These are phyloP conservation scores for Chaetomium fimeti DNA, from an alignment of 495 filamentous ascomycete genomes.

Conservation along the genomic window DNA sequence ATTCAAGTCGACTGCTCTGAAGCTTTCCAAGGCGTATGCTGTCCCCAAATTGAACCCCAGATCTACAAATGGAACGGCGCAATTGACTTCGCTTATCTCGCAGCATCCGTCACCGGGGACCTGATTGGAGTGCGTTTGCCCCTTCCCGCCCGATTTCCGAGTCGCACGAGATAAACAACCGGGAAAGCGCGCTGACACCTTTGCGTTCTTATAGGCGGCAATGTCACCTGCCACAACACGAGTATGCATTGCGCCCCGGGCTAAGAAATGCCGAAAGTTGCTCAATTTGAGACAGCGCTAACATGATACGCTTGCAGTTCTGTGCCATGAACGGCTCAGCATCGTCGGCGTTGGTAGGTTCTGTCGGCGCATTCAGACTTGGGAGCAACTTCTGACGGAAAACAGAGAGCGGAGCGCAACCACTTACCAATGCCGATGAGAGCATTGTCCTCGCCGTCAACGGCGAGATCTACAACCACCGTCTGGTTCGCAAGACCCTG, in stretches of 20 bases:
- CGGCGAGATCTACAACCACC: slow-evolving; percentile 99
- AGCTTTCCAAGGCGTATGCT: slow-evolving; percentile 90
- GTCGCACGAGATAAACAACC: slow-evolving; percentile 25
- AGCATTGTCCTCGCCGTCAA: slow-evolving; percentile 93
- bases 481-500: slow-evolving; percentile 80
- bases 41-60: slow-evolving; percentile 13
- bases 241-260: slow-evolving; percentile 53
- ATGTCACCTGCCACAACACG: slow-evolving; percentile 80
- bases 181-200: slow-evolving; percentile 25
- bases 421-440: slow-evolving; percentile 85
- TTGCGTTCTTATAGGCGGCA: slow-evolving; percentile 64
- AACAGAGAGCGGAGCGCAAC: slow-evolving; percentile 89
- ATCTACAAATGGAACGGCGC: slow-evolving; percentile 27
- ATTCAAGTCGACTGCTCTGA: slow-evolving; percentile 95
- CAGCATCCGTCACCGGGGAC: slow-evolving; percentile 92
- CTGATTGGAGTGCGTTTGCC: slow-evolving; percentile 88
- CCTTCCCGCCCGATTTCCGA: slow-evolving; percentile 19
- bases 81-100: slow-evolving; percentile 44
- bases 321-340: slow-evolving; percentile 93
- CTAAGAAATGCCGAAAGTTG: not conserved
- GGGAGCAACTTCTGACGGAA: slow-evolving; percentile 34
- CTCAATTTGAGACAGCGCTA: slow-evolving; percentile 20
- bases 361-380: slow-evolving; percentile 23
- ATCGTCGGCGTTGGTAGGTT: slow-evolving; percentile 94
- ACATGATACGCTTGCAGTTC: slow-evolving; percentile 57